Percentiles rank a stretch among this genome's conserved stretches.
Evolutionary conservation across 106 monocot species (phyloP).

Genomic region (Dactylorhiza incarnata): DNA sequence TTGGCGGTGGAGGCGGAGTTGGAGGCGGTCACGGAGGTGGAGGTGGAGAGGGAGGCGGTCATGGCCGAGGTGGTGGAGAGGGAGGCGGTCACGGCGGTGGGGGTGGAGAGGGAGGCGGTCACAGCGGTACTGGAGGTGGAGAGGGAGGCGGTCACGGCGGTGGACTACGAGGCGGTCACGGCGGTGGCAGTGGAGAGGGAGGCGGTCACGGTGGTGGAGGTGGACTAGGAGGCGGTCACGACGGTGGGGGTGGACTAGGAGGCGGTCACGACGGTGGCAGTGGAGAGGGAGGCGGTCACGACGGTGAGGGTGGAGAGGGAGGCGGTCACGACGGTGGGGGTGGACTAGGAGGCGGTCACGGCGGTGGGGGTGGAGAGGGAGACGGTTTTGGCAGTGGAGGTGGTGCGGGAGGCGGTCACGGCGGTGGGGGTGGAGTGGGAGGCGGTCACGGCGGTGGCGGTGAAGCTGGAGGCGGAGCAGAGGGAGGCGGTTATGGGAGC

Average conservation of each 20-base stretch:
- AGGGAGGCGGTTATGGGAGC: not conserved
- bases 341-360: not conserved
- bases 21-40: not conserved
- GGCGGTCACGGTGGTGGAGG: not conserved
- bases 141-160: constrained; percentile 2
- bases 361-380: not conserved
- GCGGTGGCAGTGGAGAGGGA: not conserved
- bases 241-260: not conserved
- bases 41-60: constrained; percentile 3
- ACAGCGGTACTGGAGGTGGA: constrained; percentile 5
- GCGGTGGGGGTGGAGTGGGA: not conserved
- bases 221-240: not conserved
- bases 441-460: constrained; percentile 1
- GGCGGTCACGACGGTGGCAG: not conserved
- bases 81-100: not conserved
- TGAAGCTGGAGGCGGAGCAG: not conserved
- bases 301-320: not conserved
- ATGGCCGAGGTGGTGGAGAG: not conserved
- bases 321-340: constrained; percentile 1
- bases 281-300: not conserved
- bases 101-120: not conserved
- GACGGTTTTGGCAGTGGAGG: constrained; percentile 3
- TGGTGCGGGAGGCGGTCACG: not conserved
- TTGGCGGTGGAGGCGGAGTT: not conserved
- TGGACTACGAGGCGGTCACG: not conserved